phyloP scores from a whole-genome alignment of 1,284 basidiomycete genomes.

The Rhodofomes roseus region DNA sequence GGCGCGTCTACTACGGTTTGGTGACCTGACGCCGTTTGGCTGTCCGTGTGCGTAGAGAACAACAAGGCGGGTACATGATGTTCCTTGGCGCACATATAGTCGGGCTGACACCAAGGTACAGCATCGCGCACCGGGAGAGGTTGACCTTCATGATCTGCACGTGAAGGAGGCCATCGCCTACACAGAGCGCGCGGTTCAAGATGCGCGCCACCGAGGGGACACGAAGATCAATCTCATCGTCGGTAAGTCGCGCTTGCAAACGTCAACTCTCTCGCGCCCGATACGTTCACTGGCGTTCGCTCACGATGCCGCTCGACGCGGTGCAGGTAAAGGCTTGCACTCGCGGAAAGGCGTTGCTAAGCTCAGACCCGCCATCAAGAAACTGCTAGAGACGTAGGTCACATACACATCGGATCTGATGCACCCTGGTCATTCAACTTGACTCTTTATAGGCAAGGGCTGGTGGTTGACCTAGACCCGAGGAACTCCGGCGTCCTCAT shows the following conservation, averaged over 20 bases:
- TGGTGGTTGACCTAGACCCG: slow-evolving; percentile 78
- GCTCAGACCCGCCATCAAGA: slow-evolving; percentile 91
- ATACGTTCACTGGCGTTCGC: too few species aligned
- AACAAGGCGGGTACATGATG: slow-evolving; percentile 57
- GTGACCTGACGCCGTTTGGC: neutral
- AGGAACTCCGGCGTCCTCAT: slow-evolving; percentile 85
- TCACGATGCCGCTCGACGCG: too few species aligned
- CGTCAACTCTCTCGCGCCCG: too few species aligned
- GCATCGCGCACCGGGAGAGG: slow-evolving; percentile 69
- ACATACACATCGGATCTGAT: neutral
- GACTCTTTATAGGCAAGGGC: slow-evolving; percentile 62
- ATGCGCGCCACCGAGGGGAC: slow-evolving; percentile 65
- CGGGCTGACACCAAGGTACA: slow-evolving; percentile 21
- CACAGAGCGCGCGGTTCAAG: slow-evolving; percentile 66
- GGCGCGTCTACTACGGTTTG: too few species aligned
- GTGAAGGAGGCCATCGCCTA: slow-evolving; percentile 87
- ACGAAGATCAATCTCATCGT: slow-evolving; percentile 83
- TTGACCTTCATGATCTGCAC: slow-evolving; percentile 91
- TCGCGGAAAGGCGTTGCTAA: slow-evolving; percentile 79
- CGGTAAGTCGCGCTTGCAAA: slow-evolving; percentile 51
- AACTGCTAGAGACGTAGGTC: slow-evolving; percentile 75
- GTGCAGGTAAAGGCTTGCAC: slow-evolving; percentile 70
- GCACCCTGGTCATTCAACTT: neutral
- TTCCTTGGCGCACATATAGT: neutral
- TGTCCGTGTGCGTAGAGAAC: slow-evolving; percentile 60